Evolutionary conservation across 2,329 filamentous ascomycete species (phyloP), one percentile per base, ranked within the genome.

Genomic region (Fusarium sp.): DNA sequence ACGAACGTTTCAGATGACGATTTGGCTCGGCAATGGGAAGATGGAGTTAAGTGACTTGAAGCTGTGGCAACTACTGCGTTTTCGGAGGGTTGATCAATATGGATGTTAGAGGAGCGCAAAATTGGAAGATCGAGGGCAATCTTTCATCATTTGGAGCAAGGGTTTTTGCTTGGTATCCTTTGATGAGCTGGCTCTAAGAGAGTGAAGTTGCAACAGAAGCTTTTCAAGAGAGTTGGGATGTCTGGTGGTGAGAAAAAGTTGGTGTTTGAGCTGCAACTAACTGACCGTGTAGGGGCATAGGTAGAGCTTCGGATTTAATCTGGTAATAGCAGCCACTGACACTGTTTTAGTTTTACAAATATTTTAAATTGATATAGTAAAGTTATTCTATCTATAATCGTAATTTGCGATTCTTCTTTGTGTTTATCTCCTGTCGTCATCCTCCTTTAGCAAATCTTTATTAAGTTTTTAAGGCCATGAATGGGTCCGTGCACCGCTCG

Each of bases 401-500:
- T 25, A 25, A 25, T 25, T 25, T 8, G 8, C 23, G 23, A 25
- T 25, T 25, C 23, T 25, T 25, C 23, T 23, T 4, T 25, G 23
- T 25, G 23, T 8, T 25, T 25, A 25, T 8, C 23, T 25, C 23
- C 23, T 8, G 23, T 25, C 23, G 23, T 25, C 31, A 33, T 14
- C 13, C 31, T 33, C 13, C 13, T 19, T 19, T 6, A 33, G 23
- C 23, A 14, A 33, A 33, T n/a, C 31, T 33, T 14, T 5, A 33
- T n/a, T n/a, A 31, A 9, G 23, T 25, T 2, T 13, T 11, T 11
- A 31, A 31, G 13, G 29, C 29, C 31, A 33, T 33, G 21, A 8
- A 32, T 50, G 62, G 62, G 61, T 42, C 45, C 44, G 63, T 63
- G 58, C 57, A 42, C 43, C 35, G 29, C 25, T 47, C 14, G 31